Evolutionary conservation across 176 grass and related monocot species (phyloP).

Genomic region (Aegilops umbellulata): DNA sequence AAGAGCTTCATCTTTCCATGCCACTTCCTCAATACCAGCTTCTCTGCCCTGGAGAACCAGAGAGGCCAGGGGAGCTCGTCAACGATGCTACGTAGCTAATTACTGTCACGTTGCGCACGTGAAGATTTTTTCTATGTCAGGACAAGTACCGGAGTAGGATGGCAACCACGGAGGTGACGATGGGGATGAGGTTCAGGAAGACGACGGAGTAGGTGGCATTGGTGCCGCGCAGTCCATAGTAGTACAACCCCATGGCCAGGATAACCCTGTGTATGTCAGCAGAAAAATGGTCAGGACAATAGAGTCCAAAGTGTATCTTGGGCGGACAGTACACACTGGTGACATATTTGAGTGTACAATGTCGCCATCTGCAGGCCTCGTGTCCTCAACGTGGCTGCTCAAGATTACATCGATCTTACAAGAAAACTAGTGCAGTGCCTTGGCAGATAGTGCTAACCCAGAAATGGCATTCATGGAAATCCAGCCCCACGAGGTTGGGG

Average conservation of each 20-base stretch:
- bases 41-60: constrained; percentile 36
- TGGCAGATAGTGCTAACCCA: neutral
- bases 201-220: constrained; percentile 23
- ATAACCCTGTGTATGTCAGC: constrained; percentile 3
- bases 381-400: neutral
- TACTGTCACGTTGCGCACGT: too few relatives aligned
- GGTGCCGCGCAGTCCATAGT: constrained; percentile 34
- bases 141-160: constrained; percentile 12
- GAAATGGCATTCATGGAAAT: neutral
- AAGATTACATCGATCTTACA: neutral
- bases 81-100: neutral
- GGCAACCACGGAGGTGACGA: constrained; percentile 44
- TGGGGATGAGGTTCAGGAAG: constrained; percentile 50
- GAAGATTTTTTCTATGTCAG: neutral
- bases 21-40: constrained; percentile 9
- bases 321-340: too few relatives aligned
- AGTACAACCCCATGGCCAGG: constrained; percentile 40
- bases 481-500: constrained; percentile 2
- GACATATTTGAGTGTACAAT: too few relatives aligned
- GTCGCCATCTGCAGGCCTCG: neutral
- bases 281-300: too few relatives aligned
- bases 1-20: constrained; percentile 36
- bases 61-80: neutral
- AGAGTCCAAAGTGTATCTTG: too few relatives aligned
- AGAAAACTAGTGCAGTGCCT: too few relatives aligned